Percentiles rank a stretch among this genome's conserved stretches.
These are phyloP conservation scores for Fraxinus albicans DNA, from an alignment of 305 asterid genomes.

Conservation along the genomic window DNA sequence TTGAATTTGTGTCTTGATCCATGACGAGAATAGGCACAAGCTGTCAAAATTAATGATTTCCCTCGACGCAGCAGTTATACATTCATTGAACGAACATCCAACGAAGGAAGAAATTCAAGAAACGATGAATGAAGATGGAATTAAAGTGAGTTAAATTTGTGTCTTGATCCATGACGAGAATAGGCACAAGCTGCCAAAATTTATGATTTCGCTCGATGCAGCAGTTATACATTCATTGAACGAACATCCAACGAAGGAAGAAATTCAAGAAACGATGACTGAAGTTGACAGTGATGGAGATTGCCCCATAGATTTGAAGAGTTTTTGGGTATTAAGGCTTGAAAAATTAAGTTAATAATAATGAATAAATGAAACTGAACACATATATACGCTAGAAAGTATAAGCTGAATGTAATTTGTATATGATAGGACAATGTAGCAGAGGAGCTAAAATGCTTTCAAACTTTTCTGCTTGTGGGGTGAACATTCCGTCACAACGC, in stretches of 20 bases:
- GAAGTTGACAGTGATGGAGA: conserved; percentile 65
- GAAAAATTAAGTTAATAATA: conserved; percentile 49
- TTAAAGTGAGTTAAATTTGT: too few relatives aligned
- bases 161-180: too few relatives aligned
- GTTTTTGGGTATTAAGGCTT: conserved; percentile 56
- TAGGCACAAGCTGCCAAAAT: too few relatives aligned
- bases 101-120: conserved; percentile 19
- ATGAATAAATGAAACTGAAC: neutral
- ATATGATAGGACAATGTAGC: conserved; percentile 52
- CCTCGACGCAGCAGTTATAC: conserved; percentile 40
- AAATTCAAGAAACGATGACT: conserved; percentile 60
- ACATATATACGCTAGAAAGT: neutral
- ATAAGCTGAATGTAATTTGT: neutral
- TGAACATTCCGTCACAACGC: neutral
- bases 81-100: conserved; percentile 58
- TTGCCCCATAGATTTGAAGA: conserved; percentile 58
- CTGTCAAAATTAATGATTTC: neutral
- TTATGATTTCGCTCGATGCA: conserved; percentile 7
- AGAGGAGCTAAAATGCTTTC: conserved; percentile 80
- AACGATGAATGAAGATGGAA: conserved; percentile 32
- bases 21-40: neutral
- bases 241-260: conserved; percentile 64
- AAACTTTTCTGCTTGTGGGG: conserved; percentile 83
- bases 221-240: conserved; percentile 52
- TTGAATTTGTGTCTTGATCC: neutral